Conservation (phyloP, 2,329 filamentous ascomycete genomes). For the Alternaria angustiovoidea region DNA sequence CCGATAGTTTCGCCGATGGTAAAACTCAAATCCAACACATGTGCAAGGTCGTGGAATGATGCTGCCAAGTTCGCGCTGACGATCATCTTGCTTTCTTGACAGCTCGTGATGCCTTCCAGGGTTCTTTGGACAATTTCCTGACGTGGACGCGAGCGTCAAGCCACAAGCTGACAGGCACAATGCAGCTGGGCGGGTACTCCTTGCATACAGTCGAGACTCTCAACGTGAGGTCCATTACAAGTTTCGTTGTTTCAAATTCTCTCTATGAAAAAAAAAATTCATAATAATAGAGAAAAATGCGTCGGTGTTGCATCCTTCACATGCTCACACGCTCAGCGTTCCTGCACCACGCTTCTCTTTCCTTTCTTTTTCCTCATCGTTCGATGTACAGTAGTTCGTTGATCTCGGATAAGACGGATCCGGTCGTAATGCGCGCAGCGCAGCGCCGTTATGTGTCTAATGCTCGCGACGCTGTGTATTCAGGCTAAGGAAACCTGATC, state of each 20-base stretch:
- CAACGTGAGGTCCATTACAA: neutral
- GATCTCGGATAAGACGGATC: neutral
- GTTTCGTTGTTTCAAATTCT: neutral
- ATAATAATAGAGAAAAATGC: neutral
- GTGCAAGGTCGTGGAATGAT: neutral
- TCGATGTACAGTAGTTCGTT: neutral
- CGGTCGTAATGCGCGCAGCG: neutral
- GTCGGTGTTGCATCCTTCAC: neutral
- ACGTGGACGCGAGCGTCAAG: neutral
- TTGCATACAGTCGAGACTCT: conserved; percentile 1
- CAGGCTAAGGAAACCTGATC: conserved; percentile 4
- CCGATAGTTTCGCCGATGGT: neutral
- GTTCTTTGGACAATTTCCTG: neutral
- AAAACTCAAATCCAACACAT: conserved; percentile 3
- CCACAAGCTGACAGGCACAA: conserved; percentile 5
- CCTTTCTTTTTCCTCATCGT: neutral
- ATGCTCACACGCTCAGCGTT: neutral
- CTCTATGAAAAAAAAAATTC: no score
- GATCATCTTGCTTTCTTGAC: conserved; percentile 5
- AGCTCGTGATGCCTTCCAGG: neutral
- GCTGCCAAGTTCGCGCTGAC: conserved; percentile 8
- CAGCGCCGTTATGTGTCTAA: conserved; percentile 7
- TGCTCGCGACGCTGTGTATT: neutral
- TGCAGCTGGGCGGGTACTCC: conserved; percentile 4
- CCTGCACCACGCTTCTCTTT: neutral